Percentiles rank a stretch among this genome's conserved stretches.
Evolutionary conservation across 2,329 filamentous ascomycete species (phyloP).

Genomic region (Verticillium alfalfae): DNA sequence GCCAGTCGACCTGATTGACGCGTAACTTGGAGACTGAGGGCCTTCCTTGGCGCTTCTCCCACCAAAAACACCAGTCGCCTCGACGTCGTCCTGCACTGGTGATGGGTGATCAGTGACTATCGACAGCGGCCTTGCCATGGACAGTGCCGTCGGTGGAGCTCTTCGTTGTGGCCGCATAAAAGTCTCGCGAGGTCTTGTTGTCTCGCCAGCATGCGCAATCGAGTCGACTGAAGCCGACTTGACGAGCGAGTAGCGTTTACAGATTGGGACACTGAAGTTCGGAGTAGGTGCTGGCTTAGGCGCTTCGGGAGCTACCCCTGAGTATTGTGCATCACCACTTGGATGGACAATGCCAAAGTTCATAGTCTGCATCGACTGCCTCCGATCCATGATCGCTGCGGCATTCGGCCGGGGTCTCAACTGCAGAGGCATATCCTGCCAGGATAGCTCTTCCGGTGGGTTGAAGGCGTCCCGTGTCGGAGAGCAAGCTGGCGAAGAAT

Average conservation of each 20-base stretch:
- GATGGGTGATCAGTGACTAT: conserved; percentile 46
- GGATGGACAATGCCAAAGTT: conserved; percentile 33
- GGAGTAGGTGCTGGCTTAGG: conserved; percentile 26
- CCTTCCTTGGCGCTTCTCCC: conserved; percentile 11
- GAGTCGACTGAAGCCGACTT: conserved; percentile 17
- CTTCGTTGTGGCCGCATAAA: conserved; percentile 21
- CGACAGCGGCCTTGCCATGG: conserved; percentile 46
- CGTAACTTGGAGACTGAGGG: neutral
- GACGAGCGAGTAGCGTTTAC: conserved; percentile 37
- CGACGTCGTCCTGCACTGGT: conserved; percentile 6
- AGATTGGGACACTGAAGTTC: conserved; percentile 49
- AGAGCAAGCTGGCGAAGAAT: conserved; percentile 52
- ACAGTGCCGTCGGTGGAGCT: conserved; percentile 39
- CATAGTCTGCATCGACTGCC: conserved; percentile 45
- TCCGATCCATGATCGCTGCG: conserved; percentile 42
- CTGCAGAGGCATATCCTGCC: conserved; percentile 10
- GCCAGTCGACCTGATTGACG: neutral
- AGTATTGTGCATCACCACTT: neutral
- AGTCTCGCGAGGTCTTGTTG: conserved; percentile 15
- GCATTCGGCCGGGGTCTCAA: conserved; percentile 45
- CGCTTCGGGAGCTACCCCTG: neutral
- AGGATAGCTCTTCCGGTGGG: conserved; percentile 5
- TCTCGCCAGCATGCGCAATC: conserved; percentile 12
- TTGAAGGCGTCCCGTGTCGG: conserved; percentile 48
- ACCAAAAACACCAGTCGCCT: conserved; percentile 11